Evolutionary conservation across 2,329 filamentous ascomycete species (phyloP).

Genomic region (Cercospora sp.): DNA sequence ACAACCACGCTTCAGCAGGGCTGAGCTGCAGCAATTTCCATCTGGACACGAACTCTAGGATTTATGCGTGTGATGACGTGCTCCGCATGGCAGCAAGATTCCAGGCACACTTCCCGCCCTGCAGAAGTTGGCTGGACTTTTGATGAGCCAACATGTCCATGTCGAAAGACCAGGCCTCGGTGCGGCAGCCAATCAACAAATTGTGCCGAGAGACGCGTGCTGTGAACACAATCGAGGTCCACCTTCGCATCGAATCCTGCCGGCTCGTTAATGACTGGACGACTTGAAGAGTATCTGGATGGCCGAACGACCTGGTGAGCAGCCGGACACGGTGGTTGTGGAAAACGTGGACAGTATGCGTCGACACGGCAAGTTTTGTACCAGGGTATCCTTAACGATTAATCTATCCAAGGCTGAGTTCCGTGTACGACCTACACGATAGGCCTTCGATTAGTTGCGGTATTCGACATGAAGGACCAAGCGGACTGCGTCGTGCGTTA

Average conservation of each 20-base stretch:
- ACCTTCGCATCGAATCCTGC: not conserved
- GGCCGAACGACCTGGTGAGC: not conserved
- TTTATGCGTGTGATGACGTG: constrained; percentile 11
- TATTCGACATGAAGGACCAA: not conserved
- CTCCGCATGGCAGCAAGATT: constrained; percentile 7
- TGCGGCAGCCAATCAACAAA: not conserved
- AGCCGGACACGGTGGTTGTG: not conserved
- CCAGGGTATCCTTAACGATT: not conserved
- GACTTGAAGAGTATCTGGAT: not conserved
- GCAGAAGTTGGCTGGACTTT: not conserved
- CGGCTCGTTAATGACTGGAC: not conserved
- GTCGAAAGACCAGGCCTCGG: not conserved
- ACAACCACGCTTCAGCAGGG: constrained; percentile 2
- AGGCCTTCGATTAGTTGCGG: not conserved
- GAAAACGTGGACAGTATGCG: not conserved
- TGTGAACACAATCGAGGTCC: not conserved
- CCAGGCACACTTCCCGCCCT: not conserved
- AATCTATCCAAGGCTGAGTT: not conserved
- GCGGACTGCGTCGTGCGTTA: no score
- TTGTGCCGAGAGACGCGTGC: not conserved
- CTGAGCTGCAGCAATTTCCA: not conserved
- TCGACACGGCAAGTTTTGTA: not conserved
- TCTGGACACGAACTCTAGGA: not conserved
- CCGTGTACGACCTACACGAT: not conserved
- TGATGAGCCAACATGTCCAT: constrained; percentile 8